phyloP scores from a whole-genome alignment of 2,329 filamentous ascomycete genomes.

The Cladosporium sp. region DNA sequence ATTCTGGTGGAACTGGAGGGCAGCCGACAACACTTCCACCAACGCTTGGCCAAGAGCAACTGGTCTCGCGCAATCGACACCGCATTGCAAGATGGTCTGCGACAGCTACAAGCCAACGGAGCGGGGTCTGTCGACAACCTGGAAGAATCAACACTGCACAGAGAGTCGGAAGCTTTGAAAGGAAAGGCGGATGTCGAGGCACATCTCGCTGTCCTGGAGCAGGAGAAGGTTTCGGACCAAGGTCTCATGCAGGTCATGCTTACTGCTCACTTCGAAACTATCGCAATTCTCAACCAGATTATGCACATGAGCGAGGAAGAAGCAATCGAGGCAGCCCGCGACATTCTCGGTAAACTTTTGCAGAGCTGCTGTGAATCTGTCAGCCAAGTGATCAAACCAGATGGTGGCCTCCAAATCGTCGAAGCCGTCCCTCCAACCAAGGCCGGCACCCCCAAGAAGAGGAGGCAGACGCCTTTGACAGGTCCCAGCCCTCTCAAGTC shows the following conservation, averaged over 20 bases:
- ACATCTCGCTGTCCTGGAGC: constrained; percentile 71
- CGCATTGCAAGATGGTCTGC: constrained; percentile 78
- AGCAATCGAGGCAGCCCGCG: constrained; percentile 74
- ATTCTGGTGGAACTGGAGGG: constrained; percentile 85
- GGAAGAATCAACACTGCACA: constrained; percentile 65
- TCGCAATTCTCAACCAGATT: constrained; percentile 77
- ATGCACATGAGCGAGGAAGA: constrained; percentile 78
- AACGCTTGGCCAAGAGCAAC: constrained; percentile 71
- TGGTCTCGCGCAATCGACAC: constrained; percentile 89
- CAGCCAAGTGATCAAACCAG: constrained; percentile 85
- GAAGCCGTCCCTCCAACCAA: constrained; percentile 68
- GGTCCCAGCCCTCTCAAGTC: constrained; percentile 47
- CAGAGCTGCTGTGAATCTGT: constrained; percentile 70
- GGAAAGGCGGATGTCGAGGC: constrained; percentile 77
- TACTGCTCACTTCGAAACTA: constrained; percentile 86
- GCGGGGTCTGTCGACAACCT: constrained; percentile 55
- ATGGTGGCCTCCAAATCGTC: constrained; percentile 60
- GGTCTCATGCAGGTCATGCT: constrained; percentile 77
- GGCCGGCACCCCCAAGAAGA: constrained; percentile 71
- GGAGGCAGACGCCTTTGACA: constrained; percentile 47
- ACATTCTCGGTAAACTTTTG: constrained; percentile 72
- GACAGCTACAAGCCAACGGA: constrained; percentile 71
- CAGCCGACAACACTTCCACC: constrained; percentile 86
- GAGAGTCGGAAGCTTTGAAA: constrained; percentile 84
- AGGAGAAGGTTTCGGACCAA: constrained; percentile 77